These are phyloP conservation scores for Sporisorium reilianum DNA, from an alignment of 1,284 basidiomycete genomes.

Conservation along the genomic window DNA sequence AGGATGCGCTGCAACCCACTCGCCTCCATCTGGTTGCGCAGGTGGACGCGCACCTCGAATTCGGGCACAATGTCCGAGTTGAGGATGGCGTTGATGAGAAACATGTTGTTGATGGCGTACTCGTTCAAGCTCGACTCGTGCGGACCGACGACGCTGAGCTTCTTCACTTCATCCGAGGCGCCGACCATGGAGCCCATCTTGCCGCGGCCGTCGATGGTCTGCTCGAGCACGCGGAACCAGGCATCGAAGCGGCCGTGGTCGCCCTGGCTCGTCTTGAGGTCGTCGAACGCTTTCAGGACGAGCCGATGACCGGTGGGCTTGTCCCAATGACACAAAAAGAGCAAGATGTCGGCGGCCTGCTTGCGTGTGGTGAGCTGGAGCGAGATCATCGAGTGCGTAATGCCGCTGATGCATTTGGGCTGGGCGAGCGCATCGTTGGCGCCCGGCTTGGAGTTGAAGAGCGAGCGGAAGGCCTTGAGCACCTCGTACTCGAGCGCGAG, in stretches of 20 bases:
- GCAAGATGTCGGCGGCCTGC: slow-evolving; percentile 81
- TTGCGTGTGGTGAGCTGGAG: slow-evolving; percentile 84
- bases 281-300: slow-evolving; percentile 72
- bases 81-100: slow-evolving; percentile 62
- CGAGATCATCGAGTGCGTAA: slow-evolving; percentile 86
- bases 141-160: slow-evolving; percentile 70
- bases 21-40: slow-evolving; percentile 87
- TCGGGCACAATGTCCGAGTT: slow-evolving; percentile 64
- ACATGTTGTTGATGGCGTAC: slow-evolving; percentile 61
- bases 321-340: slow-evolving; percentile 73
- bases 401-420: slow-evolving; percentile 81
- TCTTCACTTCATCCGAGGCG: slow-evolving; percentile 87
- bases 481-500: slow-evolving; percentile 85
- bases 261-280: slow-evolving; percentile 55
- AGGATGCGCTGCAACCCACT: slow-evolving; percentile 84
- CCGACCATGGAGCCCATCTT: slow-evolving; percentile 96
- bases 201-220: slow-evolving; percentile 83
- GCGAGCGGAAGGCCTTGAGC: slow-evolving; percentile 85
- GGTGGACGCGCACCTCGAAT: slow-evolving; percentile 83
- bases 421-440: slow-evolving; percentile 83
- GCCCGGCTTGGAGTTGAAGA: slow-evolving; percentile 83
- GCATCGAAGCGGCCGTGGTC: slow-evolving; percentile 77
- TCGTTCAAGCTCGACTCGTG: slow-evolving; percentile 84
- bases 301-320: slow-evolving; percentile 71
- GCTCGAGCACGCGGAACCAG: slow-evolving; percentile 89